Evolutionary conservation across 2,329 filamentous ascomycete genomes (phyloP), one percentile per base, ranked within the genome.

Genomic region (Aspergillus spinulosporus): DNA sequence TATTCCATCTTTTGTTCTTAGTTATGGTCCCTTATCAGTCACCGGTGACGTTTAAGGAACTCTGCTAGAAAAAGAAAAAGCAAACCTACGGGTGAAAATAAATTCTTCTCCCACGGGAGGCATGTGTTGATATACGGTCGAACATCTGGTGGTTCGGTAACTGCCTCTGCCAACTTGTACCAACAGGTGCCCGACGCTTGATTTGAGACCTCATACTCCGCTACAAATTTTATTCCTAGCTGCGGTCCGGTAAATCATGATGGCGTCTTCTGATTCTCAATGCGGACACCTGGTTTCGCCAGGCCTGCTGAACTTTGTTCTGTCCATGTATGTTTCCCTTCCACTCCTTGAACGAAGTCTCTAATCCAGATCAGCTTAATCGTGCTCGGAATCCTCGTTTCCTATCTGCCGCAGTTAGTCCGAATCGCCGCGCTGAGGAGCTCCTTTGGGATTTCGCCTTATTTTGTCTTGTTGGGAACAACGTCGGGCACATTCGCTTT

Each of bases 391-490:
- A 92, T 97, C 66, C 80, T 97, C 59, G 78, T 96, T 57, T 97
- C 93, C 34, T 99, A 99, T 77, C 82, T 97, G 2, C 94, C 94
- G 0, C 94, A 99, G 72, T 93, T 97, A 75, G 84, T 88, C 72
- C 91, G 94, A 68, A 97, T 99, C 75, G 90, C 96, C 64, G 80
- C 84, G 40, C 85, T 92, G 53, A 85, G 87, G 59, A 94, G 90
- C 11, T 95, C 93, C 21, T 93, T 96, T 72, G 94, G 94, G 60
- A 92, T 99, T 60, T 97, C 92, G 31, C 93, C 94, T 6, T 94
- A 93, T 74, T 99, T 96, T 70, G 87, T 99, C 62, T 84, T 97
- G 1, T 85, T 99, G n/a, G 94, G 94, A 58, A 90, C 89, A 28
- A 93, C 93, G 1, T 95, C 91, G 5, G 89, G 89, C 65, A 96